Conservation (phyloP, 2,329 filamentous ascomycete genomes). For the Hypoxylon sp. region DNA sequence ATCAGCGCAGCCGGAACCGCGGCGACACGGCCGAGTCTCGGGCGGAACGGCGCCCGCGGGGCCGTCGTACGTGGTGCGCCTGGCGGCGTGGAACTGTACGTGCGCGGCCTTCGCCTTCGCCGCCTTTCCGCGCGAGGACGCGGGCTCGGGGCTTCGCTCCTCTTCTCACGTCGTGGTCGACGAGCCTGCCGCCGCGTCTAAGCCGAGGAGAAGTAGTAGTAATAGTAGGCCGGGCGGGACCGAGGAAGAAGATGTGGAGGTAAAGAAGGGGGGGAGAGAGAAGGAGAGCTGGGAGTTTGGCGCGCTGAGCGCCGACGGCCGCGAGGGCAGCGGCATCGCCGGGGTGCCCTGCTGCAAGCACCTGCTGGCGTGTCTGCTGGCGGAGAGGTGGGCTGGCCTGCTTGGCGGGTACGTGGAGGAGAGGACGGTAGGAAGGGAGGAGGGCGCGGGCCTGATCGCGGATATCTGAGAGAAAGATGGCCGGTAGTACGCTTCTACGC, state of each 20-base stretch:
- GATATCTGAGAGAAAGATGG: constrained; percentile 45
- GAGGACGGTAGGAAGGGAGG: constrained; percentile 64
- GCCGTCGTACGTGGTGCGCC: constrained; percentile 72
- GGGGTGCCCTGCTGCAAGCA: constrained; percentile 81
- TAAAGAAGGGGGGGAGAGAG: constrained; percentile 12
- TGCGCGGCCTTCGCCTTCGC: constrained; percentile 85
- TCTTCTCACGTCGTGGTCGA: background rate
- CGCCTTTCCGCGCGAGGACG: constrained; percentile 61
- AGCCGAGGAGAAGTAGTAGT: background rate
- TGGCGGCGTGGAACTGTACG: constrained; percentile 84
- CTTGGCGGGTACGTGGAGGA: constrained; percentile 66
- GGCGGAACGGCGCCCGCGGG: background rate
- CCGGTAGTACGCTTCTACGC: background rate
- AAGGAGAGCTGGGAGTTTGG: constrained; percentile 43
- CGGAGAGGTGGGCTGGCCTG: constrained; percentile 66
- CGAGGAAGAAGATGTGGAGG: constrained; percentile 6
- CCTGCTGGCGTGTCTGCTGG: constrained; percentile 81
- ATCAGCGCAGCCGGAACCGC: constrained; percentile 57
- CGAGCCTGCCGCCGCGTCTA: background rate
- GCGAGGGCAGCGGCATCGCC: constrained; percentile 38
- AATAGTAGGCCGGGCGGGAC: no score
- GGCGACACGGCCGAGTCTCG: constrained; percentile 24
- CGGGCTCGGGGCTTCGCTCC: background rate
- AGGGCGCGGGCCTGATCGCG: constrained; percentile 75
- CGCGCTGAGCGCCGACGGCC: constrained; percentile 47